Evolutionary conservation across 2,329 filamentous ascomycete species (phyloP), one percentile per base, ranked within the genome.

Genomic region (Sporothrix brunneoviolacea): DNA sequence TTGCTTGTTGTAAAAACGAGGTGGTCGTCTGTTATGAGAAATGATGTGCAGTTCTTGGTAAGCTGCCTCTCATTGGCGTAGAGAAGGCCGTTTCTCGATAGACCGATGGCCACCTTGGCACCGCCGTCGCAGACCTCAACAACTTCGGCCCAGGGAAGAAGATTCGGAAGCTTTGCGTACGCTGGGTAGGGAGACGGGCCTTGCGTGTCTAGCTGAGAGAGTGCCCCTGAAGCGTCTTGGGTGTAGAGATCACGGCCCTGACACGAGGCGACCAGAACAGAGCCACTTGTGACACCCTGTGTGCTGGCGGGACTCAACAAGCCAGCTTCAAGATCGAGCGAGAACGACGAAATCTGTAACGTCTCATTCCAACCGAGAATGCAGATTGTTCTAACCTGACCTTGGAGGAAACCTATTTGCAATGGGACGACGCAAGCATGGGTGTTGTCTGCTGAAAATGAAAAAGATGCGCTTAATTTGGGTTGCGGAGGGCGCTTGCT

Each of bases 1-100:
- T 90, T 90, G 53, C 84, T 90, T 0, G 93, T 98, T 1, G 93
- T 98, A 62, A 91, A 90, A 52, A 97, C 82, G 13, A 98, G 73
- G 70, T 97, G 91, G 18, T 82, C 80, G 0, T 83, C 74, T 0
- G 91, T 95, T 22, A 91, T 70, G 6, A 90, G 65, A 60, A 95
- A 97, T 0, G 93, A 98, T 0, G 91, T 97, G 66, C 90, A 95
- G 59, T 93, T 95, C 65, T 87, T 89, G 13, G 84, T 80, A 39
- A 96, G 70, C 5, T 86, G 72, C 15, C 77, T 80, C 3, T 83
- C 81, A 62, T 91, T 87, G 36, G 85, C 88, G 63, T 87, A 94
- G 0, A 98, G 71, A 48, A 84, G 76, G 0, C 93, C 93, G 50
- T 81, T 85, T 42, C 80, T 77, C 4, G 89, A 86, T 56, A 96